Percentiles rank a stretch among this genome's conserved stretches.
These are phyloP conservation scores for Dipteronia sinensis DNA, from an alignment of 345 rosid genomes.

Conservation along the genomic window DNA sequence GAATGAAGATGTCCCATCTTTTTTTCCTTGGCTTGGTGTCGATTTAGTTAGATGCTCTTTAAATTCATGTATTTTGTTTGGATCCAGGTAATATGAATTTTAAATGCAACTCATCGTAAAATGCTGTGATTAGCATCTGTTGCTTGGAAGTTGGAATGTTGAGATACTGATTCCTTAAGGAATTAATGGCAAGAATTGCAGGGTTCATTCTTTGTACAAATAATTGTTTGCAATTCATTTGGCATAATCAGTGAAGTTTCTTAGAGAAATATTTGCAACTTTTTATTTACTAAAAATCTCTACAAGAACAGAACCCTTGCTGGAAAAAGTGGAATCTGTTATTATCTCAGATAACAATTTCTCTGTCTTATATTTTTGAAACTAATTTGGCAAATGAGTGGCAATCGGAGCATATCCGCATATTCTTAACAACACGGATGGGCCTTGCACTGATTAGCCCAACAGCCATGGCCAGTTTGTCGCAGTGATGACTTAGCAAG, in stretches of 20 bases:
- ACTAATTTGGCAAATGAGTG: conserved; percentile 55
- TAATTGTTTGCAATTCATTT: not conserved
- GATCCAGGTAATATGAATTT: conserved; percentile 5
- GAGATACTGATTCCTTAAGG: not conserved
- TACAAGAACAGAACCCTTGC: conserved; percentile 56
- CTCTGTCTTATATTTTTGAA: conserved; percentile 44
- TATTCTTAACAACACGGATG: conserved; percentile 56
- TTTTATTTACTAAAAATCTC: conserved; percentile 46
- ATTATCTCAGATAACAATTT: conserved; percentile 55
- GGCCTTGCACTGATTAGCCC: conserved; percentile 50
- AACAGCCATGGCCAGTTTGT: conserved; percentile 64
- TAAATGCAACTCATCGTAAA: not conserved
- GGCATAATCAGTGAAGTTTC: not conserved
- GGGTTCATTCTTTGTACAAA: not conserved
- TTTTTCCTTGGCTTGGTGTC: not conserved
- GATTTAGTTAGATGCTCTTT: conserved; percentile 4
- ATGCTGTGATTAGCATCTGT: not conserved
- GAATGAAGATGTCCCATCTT: not conserved
- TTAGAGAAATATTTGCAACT: not conserved
- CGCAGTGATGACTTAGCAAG: conserved; percentile 57
- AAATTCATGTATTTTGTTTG: not conserved
- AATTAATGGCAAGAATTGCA: conserved; percentile 10
- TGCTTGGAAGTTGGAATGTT: not conserved
- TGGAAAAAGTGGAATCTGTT: conserved; percentile 60
- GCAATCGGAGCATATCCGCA: conserved; percentile 62